Base-by-base conservation (phyloP, 768 basidiomycete species). In the Chalciporus piperatus region DNA sequence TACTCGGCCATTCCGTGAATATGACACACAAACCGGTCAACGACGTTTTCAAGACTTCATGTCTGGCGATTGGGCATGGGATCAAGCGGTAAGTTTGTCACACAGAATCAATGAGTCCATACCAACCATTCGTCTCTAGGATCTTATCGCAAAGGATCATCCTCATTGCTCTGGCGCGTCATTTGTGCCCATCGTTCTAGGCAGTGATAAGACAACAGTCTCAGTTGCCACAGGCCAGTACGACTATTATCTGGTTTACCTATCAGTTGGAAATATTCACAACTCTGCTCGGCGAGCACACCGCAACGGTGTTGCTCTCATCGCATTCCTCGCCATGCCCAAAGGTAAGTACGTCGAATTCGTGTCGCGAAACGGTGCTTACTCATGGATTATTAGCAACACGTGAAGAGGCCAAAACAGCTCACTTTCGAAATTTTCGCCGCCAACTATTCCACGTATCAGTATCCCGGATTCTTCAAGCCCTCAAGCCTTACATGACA, bases 301-400 rank as follows among this genome's bases (percentile, higher is more conserved):
- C 41, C 16, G 9, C 1, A 43, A 61, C 25, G 49, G 33, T 0
- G 12, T 56, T 0, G 25, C 63, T 1, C 17, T 60, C 10, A 48
- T 55, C 20, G 58, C 41, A 0, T 72, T 70, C 47, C 52, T 71
- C 3, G 48, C 65, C 3, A 69, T 72, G 37, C 64, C 67, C 11
- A 70, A 72, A 58, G 48, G 69, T 72, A 52, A 28, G 59, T 61
- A 3, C 17, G 10, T 28, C n/a, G 17, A 22, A 3, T 17, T 12
- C 12, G 30, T 30, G 14, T 51, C 22, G 32, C 17, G 30, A 10
- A 25, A 25, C 25, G 25, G 25, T 25, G 4, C 25, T 25, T 25
- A 25, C 25, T 25, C 25, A 25, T 25, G 25, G 25, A 25, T 25
- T 30, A 10, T 30, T 39, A 47, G 61, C 52, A 2, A 48, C 37